Evolutionary conservation across 768 basidiomycete species (phyloP).

Genomic region (Daedaleopsis sinensis): DNA sequence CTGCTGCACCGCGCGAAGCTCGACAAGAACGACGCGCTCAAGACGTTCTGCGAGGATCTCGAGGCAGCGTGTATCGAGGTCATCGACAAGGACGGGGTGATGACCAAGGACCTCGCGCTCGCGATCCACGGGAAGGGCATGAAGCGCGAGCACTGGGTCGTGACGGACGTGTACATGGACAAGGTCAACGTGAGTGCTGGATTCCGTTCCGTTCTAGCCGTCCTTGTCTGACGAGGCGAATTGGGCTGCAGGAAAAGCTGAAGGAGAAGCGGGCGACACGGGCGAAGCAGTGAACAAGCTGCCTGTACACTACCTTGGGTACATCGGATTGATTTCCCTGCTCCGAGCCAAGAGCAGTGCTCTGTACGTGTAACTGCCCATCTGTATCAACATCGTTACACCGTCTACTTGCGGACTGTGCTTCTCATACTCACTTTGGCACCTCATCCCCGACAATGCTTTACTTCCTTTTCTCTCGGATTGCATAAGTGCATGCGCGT

Average conservation of each 20-base stretch:
- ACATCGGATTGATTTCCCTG: too few relatives aligned
- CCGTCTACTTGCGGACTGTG: too few relatives aligned
- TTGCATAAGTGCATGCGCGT: too few relatives aligned
- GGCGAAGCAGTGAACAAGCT: conserved; percentile 9
- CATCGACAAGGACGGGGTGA: conserved; percentile 86
- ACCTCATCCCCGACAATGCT: too few relatives aligned
- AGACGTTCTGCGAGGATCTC: conserved; percentile 73
- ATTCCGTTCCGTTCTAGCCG: neutral
- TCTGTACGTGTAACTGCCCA: too few relatives aligned
- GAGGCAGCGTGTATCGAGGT: conserved; percentile 90
- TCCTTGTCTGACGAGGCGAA: neutral
- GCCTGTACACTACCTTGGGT: too few relatives aligned
- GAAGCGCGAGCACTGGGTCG: conserved; percentile 96
- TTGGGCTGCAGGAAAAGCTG: conserved; percentile 25
- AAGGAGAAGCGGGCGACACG: conserved; percentile 29
- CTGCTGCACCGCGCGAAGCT: conserved; percentile 91
- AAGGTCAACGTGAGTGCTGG: conserved; percentile 72
- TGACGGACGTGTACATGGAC: conserved; percentile 93
- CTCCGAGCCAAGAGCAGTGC: too few relatives aligned
- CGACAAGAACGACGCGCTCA: conserved; percentile 77
- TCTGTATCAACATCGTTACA: too few relatives aligned
- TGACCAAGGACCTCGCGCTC: conserved; percentile 97
- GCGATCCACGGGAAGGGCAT: conserved; percentile 90
- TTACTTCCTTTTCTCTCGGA: too few relatives aligned
- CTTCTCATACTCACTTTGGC: too few relatives aligned